Percentiles rank a stretch among this genome's conserved stretches.
These are phyloP conservation scores for Penicillium coprophilum DNA, from an alignment of 495 filamentous ascomycete genomes.

Conservation along the genomic window DNA sequence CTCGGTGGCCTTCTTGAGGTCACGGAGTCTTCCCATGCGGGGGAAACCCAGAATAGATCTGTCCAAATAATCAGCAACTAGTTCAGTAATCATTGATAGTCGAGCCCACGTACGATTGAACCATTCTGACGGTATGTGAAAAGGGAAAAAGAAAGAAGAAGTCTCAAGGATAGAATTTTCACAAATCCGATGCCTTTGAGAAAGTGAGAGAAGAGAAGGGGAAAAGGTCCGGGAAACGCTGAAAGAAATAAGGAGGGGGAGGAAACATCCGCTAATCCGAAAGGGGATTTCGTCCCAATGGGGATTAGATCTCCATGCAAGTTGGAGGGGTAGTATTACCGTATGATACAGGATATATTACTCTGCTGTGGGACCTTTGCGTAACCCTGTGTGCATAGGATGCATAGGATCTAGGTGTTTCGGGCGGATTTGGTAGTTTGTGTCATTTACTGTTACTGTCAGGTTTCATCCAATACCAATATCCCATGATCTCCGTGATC, in stretches of 20 bases:
- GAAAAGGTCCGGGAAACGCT: conserved; percentile 22
- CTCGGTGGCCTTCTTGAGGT: conserved; percentile 99
- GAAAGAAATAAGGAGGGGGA: conserved; percentile 36
- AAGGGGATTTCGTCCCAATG: conserved; percentile 15
- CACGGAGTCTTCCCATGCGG: conserved; percentile 96
- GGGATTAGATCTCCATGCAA: conserved; percentile 7
- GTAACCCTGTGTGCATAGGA: neutral
- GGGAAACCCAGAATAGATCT: conserved; percentile 75
- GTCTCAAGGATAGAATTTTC: conserved; percentile 21
- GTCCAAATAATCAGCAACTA: conserved; percentile 17
- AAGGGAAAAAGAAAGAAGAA: conserved; percentile 21
- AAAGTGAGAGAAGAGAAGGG: conserved; percentile 20
- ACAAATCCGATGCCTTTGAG: conserved; percentile 29
- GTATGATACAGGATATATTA: neutral
- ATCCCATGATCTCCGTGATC: conserved; percentile 12
- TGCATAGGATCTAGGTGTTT: neutral
- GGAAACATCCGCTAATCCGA: conserved; percentile 22
- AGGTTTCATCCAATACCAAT: neutral
- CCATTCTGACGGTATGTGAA: conserved; percentile 61
- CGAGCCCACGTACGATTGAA: conserved; percentile 63
- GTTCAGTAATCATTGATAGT: conserved; percentile 22
- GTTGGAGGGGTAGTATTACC: conserved; percentile 27
- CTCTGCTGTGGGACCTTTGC: neutral
- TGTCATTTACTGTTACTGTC: conserved; percentile 12
- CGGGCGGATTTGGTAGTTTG: neutral